Base-by-base conservation (phyloP, 2,329 filamentous ascomycete genomes). In the Sporothrix brunneoviolacea region DNA sequence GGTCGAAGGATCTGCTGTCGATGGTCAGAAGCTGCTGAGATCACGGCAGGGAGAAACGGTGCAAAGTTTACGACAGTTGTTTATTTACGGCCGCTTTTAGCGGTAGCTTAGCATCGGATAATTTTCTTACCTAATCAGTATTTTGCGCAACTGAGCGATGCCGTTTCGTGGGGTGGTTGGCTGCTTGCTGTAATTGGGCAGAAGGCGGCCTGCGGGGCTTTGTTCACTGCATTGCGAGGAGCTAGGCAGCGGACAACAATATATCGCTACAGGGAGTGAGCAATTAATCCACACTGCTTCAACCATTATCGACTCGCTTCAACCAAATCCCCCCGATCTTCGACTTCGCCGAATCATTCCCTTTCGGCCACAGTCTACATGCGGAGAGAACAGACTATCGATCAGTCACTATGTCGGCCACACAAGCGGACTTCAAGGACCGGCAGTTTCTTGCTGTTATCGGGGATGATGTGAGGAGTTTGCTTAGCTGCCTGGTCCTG, bases 361-460 rank as follows among this genome's bases (percentile, higher is more conserved):
- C n/a, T n/a, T n/a, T n/a, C n/a, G n/a, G n/a, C 24, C 6, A 28
- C 5, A 5, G 24, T 28, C 5, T 10, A 28, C 10, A 28, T 38
- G 13, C 30, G 5, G 18, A 35, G 28, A 24, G 41, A 30, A 22
- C 41, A 22, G 7, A 12, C n/a, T 16, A 5, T 21, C 22, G 12
- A 27, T 19, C 28, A 6, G 4, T 4, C 16, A 42, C 37, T 24
- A 57, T 50, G 43, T 35, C 33, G 13, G 24, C 48, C n/a, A 21
- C 46, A 28, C 73, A 78, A 60, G 71, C 75, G 57, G 78, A 82
- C 59, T 84, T 76, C 68, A 84, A 90, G 72, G 90, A 97, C 71
- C 82, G 93, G 62, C 86, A 98, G 71, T 95, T 98, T 66, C 82
- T 98, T 53, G 93, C 93, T 57, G 91, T 98, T 43, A 98, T 98